Evolutionary conservation across 306 rosid species (phyloP).

Genomic region (Cicer bijugum): DNA sequence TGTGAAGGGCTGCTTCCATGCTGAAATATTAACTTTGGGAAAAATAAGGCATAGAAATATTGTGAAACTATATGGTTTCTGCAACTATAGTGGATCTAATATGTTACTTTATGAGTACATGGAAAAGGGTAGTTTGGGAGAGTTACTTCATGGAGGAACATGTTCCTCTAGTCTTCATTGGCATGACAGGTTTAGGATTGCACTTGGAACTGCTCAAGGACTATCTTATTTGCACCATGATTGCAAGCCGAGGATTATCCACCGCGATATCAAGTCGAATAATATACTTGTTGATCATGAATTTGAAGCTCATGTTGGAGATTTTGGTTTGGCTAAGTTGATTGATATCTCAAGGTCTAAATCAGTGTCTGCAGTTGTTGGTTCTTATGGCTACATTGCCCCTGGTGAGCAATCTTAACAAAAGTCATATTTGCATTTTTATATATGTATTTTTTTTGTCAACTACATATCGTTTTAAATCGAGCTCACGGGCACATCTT

Average conservation of each 20-base stretch:
- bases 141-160: conserved; percentile 62
- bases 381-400: conserved; percentile 86
- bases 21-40: conserved; percentile 76
- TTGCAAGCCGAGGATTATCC: conserved; percentile 78
- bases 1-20: conserved; percentile 62
- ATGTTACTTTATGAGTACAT: conserved; percentile 76
- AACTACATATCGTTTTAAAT: no score
- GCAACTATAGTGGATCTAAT: conserved; percentile 64
- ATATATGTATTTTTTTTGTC: no score
- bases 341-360: conserved; percentile 72
- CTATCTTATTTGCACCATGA: conserved; percentile 78
- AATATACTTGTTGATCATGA: conserved; percentile 68
- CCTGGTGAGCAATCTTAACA: conserved; percentile 59
- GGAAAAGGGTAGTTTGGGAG: conserved; percentile 78
- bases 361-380: conserved; percentile 81
- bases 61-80: conserved; percentile 76
- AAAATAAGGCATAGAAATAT: conserved; percentile 76
- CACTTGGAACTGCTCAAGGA: conserved; percentile 85
- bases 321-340: conserved; percentile 79
- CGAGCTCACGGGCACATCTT: no score
- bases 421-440: conserved; percentile 11
- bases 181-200: conserved; percentile 65
- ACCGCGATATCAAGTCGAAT: conserved; percentile 77
- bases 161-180: conserved; percentile 57
- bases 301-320: conserved; percentile 84